These are phyloP conservation scores for Candida nitratophila DNA, from an alignment of 805 yeast genomes.

Conservation along the genomic window DNA sequence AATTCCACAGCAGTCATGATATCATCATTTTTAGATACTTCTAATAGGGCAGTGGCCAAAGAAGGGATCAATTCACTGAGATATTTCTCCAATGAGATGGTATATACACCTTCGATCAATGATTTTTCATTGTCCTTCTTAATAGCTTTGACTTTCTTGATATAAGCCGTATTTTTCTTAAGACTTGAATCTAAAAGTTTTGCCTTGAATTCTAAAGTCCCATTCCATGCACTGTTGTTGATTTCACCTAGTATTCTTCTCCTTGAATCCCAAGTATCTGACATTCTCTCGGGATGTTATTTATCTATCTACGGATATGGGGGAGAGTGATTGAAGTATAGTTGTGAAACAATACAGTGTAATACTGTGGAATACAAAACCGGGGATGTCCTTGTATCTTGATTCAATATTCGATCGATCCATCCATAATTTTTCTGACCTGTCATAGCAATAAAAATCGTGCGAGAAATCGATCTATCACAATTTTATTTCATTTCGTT, in stretches of 20 bases:
- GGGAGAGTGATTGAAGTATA: no score
- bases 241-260: constrained; percentile 28
- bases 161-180: constrained; percentile 76
- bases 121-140: constrained; percentile 41
- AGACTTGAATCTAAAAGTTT: constrained; percentile 58
- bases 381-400: no score
- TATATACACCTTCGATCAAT: constrained; percentile 52
- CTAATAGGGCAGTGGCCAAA: constrained; percentile 52
- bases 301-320: not conserved
- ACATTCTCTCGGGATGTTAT: not conserved
- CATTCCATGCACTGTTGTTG: constrained; percentile 50
- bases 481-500: no score
- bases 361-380: no score
- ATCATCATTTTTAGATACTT: constrained; percentile 49
- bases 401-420: no score
- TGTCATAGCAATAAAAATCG: no score
- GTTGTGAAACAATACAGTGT: no score
- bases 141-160: constrained; percentile 58
- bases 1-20: constrained; percentile 58
- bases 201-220: constrained; percentile 28
- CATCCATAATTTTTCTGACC: no score
- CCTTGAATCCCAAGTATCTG: constrained; percentile 4
- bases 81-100: constrained; percentile 66
- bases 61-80: constrained; percentile 62
- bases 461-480: no score